Conservation (phyloP, 225 moss, liverwort and hornwort genomes). For the Pseudisothecium myosuroides region DNA sequence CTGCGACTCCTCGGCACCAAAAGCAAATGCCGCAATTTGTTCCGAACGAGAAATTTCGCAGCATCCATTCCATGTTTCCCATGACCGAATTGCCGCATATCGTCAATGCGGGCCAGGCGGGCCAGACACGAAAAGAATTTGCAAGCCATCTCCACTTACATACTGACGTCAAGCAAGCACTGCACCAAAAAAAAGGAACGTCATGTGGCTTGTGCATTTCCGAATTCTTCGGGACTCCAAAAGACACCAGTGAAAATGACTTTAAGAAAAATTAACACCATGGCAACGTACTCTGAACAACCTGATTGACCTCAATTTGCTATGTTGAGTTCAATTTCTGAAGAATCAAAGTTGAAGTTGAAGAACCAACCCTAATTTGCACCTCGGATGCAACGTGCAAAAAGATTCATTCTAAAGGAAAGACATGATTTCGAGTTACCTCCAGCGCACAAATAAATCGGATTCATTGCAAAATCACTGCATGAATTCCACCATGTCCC, state of each 20-base stretch:
- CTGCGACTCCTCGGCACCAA: not conserved
- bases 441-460: not conserved
- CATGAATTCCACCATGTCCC: not conserved
- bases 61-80: not conserved
- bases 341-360: not conserved
- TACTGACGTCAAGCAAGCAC: not conserved
- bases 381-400: not conserved
- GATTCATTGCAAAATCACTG: not conserved
- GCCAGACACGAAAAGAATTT: not conserved
- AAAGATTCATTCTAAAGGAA: not conserved
- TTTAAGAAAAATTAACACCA: not conserved
- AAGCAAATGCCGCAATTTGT: constrained; percentile 1
- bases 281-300: not conserved
- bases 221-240: not conserved
- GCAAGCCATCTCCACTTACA: constrained; percentile 17
- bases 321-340: not conserved
- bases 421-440: not conserved
- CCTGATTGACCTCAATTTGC: not conserved
- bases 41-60: not conserved
- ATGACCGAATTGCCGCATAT: not conserved
- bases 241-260: not conserved
- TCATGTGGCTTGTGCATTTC: not conserved
- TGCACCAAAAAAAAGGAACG: not conserved
- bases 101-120: not conserved
- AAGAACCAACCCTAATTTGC: not conserved